Conservation (phyloP, 768 basidiomycete genomes). For the Mycena polygramma region DNA sequence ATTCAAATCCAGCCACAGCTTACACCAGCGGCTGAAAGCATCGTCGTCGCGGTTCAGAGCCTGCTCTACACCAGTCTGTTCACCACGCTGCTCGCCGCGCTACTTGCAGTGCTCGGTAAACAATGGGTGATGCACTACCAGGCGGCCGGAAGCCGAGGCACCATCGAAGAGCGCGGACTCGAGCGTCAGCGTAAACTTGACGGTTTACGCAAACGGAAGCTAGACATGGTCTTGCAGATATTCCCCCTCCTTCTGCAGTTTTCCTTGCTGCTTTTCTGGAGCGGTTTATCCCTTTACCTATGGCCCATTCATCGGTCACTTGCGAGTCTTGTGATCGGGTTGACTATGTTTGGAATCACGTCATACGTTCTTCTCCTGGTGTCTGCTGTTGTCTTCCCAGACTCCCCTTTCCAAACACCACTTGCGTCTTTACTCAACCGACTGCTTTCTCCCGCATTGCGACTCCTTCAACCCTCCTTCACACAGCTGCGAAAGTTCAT, state of each 20-base stretch:
- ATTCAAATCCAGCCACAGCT: background rate
- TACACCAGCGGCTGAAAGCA: background rate
- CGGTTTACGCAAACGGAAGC: conserved; percentile 20
- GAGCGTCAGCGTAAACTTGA: conserved; percentile 20
- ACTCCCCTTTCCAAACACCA: conserved; percentile 17
- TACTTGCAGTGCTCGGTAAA: conserved; percentile 16
- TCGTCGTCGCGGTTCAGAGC: background rate
- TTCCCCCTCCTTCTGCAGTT: conserved; percentile 13
- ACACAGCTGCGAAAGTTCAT: too few species aligned
- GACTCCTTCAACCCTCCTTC: background rate
- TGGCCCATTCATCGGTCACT: background rate
- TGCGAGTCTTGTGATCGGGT: background rate
- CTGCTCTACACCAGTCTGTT: conserved; percentile 23
- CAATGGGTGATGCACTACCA: conserved; percentile 22
- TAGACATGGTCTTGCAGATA: conserved; percentile 8
- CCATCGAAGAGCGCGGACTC: conserved; percentile 16
- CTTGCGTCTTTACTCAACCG: background rate
- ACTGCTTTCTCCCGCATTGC: background rate
- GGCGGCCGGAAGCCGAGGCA: conserved; percentile 8
- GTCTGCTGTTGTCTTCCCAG: background rate
- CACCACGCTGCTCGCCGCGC: conserved; percentile 4
- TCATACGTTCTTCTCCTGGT: background rate
- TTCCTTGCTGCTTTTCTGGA: conserved; percentile 1
- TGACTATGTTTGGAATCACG: background rate
- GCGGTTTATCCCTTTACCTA: background rate